Percentiles rank a stretch among this genome's conserved stretches.
phyloP scores from a whole-genome alignment of 345 rosid genomes.

The Linum trigynum region DNA sequence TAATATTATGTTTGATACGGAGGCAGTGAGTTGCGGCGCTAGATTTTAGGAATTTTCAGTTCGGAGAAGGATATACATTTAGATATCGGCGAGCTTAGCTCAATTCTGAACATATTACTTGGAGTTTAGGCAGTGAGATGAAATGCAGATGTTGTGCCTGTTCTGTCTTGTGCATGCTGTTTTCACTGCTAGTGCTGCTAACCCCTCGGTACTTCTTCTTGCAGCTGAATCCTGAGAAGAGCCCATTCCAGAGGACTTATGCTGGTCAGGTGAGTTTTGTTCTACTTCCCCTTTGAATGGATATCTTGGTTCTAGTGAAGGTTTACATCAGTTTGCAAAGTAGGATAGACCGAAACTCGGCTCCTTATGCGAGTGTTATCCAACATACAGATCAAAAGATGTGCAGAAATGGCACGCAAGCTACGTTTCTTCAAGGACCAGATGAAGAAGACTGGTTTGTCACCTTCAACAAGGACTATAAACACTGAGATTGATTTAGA shows the following conservation, averaged over 20 bases:
- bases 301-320: not conserved
- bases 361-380: not conserved
- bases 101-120: not conserved
- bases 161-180: not conserved
- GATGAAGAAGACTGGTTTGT: constrained; percentile 19
- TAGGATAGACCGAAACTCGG: not conserved
- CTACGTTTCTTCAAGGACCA: constrained; percentile 24
- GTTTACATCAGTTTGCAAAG: not conserved
- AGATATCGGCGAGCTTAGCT: not conserved
- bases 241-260: constrained; percentile 25
- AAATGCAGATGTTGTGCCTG: not conserved
- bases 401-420: constrained; percentile 24
- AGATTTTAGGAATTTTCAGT: not conserved
- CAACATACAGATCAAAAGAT: constrained; percentile 17
- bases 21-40: not conserved
- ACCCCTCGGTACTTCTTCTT: not conserved
- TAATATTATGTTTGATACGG: not conserved
- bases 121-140: too few species aligned
- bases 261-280: constrained; percentile 20
- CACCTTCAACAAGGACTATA: constrained; percentile 12
- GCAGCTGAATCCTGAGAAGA: constrained; percentile 23
- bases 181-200: not conserved
- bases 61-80: not conserved
- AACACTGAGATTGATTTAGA: constrained; percentile 16
- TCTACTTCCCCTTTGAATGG: not conserved